phyloP scores from a whole-genome alignment of 495 filamentous ascomycete species.

The Neurospora tetraspora region DNA sequence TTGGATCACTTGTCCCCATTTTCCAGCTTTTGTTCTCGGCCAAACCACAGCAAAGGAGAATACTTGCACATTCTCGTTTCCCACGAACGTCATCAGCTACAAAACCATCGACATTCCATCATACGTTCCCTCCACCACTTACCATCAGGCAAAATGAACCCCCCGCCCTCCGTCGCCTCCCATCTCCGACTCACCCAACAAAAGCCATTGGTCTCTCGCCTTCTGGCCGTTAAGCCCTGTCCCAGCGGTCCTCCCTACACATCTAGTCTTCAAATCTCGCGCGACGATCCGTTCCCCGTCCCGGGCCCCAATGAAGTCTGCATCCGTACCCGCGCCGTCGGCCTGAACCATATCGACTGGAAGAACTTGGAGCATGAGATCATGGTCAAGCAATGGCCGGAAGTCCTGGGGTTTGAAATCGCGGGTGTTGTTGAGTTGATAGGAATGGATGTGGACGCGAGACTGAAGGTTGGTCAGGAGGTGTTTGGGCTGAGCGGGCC shows the following conservation, averaged over 20 bases:
- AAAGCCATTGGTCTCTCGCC: not conserved
- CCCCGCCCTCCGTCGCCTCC: not conserved
- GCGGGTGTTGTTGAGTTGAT: constrained; percentile 29
- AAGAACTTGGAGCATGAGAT: constrained; percentile 26
- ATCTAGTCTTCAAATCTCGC: not conserved
- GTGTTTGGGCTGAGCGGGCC: constrained; percentile 21
- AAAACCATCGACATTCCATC: not conserved
- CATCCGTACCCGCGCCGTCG: constrained; percentile 26
- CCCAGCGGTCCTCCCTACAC: not conserved
- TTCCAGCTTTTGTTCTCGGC: not conserved
- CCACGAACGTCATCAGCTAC: not conserved
- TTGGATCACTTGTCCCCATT: not conserved
- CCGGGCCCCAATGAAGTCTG: constrained; percentile 23
- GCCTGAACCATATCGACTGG: constrained; percentile 30
- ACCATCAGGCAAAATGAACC: not conserved
- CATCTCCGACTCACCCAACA: not conserved
- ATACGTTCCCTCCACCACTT: not conserved
- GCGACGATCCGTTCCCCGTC: constrained; percentile 9
- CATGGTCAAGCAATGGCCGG: constrained; percentile 23
- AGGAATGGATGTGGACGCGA: constrained; percentile 16
- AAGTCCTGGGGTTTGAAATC: constrained; percentile 29
- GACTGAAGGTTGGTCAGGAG: constrained; percentile 29
- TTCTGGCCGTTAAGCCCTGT: not conserved
- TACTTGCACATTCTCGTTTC: not conserved
- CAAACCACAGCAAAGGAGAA: not conserved